Evolutionary conservation across 2,329 filamentous ascomycete species (phyloP).

Genomic region (Diaporthe helianthi): DNA sequence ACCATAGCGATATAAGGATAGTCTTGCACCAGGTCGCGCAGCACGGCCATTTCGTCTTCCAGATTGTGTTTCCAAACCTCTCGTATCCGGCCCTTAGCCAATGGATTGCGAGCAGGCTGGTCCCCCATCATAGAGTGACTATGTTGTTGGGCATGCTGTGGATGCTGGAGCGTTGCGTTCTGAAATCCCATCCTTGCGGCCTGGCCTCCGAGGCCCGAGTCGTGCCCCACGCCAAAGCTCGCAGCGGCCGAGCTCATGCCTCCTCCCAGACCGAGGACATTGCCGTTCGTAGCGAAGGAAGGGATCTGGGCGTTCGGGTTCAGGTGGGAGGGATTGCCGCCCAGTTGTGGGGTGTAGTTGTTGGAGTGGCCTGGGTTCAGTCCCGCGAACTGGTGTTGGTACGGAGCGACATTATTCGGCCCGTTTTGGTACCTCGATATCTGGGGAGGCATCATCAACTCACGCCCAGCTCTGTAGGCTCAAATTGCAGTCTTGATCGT

Average conservation of each 20-base stretch:
- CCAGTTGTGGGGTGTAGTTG: constrained; percentile 60
- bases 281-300: constrained; percentile 68
- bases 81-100: constrained; percentile 79
- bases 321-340: constrained; percentile 74
- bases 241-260: constrained; percentile 57
- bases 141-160: constrained; percentile 52
- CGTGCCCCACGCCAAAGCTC: constrained; percentile 64
- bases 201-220: constrained; percentile 82
- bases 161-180: constrained; percentile 64
- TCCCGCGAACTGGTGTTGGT: constrained; percentile 61
- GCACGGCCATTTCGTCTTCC: constrained; percentile 84
- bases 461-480: constrained; percentile 33
- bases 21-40: constrained; percentile 84
- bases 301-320: constrained; percentile 72
- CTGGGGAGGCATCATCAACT: constrained; percentile 51
- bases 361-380: constrained; percentile 57
- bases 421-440: constrained; percentile 55
- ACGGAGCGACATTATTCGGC: constrained; percentile 53
- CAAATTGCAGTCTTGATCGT: constrained; percentile 28
- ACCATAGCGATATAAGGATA: constrained; percentile 99
- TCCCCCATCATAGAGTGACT: constrained; percentile 52
- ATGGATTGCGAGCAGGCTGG: constrained; percentile 60
- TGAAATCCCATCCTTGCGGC: constrained; percentile 90
- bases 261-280: constrained; percentile 64
- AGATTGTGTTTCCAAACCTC: constrained; percentile 97